phyloP scores from a whole-genome alignment of 108 stramenopile species.

The Pinguiococcus pyrenoidosus region DNA sequence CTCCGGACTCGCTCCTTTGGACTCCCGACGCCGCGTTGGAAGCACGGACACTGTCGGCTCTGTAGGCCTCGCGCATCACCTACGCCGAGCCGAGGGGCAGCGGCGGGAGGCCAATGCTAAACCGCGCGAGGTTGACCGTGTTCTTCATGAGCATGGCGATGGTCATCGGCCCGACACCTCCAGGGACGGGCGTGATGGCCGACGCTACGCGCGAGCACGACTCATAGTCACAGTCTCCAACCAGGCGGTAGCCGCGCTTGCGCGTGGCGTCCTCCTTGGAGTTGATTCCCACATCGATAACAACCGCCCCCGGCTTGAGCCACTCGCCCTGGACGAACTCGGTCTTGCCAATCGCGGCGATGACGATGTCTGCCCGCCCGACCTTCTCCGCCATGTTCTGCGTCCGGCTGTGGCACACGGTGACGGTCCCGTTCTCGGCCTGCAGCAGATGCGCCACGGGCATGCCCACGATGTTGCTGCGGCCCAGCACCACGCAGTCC shows the following conservation, averaged over 20 bases:
- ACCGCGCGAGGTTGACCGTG: constrained; percentile 55
- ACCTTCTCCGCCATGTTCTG: constrained; percentile 49
- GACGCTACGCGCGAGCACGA: constrained; percentile 48
- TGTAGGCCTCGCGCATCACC: too few species aligned
- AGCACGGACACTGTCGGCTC: too few species aligned
- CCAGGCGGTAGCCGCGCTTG: constrained; percentile 68
- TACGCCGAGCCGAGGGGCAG: too few species aligned
- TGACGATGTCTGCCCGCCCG: constrained; percentile 77
- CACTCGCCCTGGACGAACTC: constrained; percentile 64
- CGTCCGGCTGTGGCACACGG: constrained; percentile 79
- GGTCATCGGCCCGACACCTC: constrained; percentile 98
- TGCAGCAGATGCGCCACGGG: constrained; percentile 76
- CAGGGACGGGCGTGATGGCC: constrained; percentile 91
- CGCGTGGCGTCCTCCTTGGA: constrained; percentile 36
- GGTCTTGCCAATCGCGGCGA: constrained; percentile 81
- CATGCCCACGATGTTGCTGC: constrained; percentile 59
- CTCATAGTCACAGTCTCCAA: constrained; percentile 77
- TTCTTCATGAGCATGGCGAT: constrained; percentile 94
- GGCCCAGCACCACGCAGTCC: constrained; percentile 85
- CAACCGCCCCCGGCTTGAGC: constrained; percentile 84
- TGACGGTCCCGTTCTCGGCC: constrained; percentile 76
- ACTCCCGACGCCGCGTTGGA: too few species aligned
- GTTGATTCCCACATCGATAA: constrained; percentile 97
- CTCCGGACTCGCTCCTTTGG: too few species aligned
- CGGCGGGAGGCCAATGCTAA: too few species aligned